Base-by-base conservation (phyloP, 805 yeast genomes). In the Wickerhamomyces silvicola region DNA sequence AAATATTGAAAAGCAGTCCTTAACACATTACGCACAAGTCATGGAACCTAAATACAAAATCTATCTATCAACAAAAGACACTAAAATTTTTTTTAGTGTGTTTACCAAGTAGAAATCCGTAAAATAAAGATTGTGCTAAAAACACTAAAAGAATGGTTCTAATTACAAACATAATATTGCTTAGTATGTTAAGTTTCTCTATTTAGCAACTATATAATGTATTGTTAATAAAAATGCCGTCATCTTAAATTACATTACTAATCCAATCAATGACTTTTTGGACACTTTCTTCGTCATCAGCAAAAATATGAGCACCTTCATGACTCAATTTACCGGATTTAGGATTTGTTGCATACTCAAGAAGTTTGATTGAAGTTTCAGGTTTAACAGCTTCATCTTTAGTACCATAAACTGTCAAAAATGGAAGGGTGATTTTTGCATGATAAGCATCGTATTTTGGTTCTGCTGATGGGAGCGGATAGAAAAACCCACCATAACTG, bases 401-500 rank as follows among this genome's bases (percentile, higher is more conserved):
- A 14, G 27, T 31, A 7, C 35, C 35, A 22, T 27, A 21, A 24
- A 32, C 31, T 6, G 35, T 27, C 21, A 32, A 18, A 17, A 32
- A 32, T 17, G 35, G 35, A 16, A 32, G 13, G 7, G 12, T 10
- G 18, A 32, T 28, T 17, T 32, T 32, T 4, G n/a, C 35, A 18
- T 29, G 28, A 22, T 37, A 37, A 9, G 31, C 23, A 7, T 17
- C 9, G 9, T 23, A 35, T 5, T 24, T 26, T 14, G 18, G 20
- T n/a, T 27, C 34, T 3, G 14, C 10, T 8, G 14, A 24, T 10
- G 37, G 35, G 12, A 14, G 15, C 17, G 40, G 40, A 24, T 33
- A 37, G 13, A 18, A 24, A 17, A 33, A 33, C 4, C 37, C 40
- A 24, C 35, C 28, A 12, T 27, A 33, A 18, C 24, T 23, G 11